phyloP scores from a whole-genome alignment of 2,329 filamentous ascomycete genomes.

The Furcasterigmium furcatum region DNA sequence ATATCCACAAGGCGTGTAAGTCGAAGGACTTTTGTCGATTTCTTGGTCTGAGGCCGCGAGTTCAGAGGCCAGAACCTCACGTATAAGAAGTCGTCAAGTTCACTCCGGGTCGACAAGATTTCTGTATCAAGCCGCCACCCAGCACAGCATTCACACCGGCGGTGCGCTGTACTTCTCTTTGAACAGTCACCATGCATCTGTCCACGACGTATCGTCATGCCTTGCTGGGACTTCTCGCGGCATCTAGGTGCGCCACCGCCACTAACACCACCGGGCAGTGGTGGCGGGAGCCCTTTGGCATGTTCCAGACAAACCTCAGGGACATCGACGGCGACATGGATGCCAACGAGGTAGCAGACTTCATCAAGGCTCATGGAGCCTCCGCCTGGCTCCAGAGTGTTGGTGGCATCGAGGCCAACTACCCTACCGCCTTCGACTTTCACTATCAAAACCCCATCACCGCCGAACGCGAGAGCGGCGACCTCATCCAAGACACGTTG shows the following conservation, averaged over 20 bases:
- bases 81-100: no score
- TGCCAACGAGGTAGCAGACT: conserved; percentile 8
- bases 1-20: no score
- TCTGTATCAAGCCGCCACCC: no score
- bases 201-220: no score
- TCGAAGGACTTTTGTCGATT: no score
- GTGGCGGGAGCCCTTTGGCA: conserved; percentile 12
- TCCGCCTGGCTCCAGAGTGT: conserved; percentile 11
- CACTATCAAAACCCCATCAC: conserved; percentile 8
- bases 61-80: no score
- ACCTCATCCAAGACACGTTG: conserved; percentile 11
- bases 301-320: conserved; percentile 13
- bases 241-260: neutral
- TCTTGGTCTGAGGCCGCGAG: no score
- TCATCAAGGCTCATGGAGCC: conserved; percentile 7
- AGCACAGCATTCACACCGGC: no score
- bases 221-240: no score
- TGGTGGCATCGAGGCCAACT: conserved; percentile 12
- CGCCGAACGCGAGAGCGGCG: conserved; percentile 6
- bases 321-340: conserved; percentile 14
- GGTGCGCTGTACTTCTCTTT: no score
- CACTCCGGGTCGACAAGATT: no score
- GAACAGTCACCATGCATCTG: no score
- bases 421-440: conserved; percentile 9
- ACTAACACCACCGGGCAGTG: conserved; percentile 1